These are phyloP conservation scores for Wolfiporia cocos DNA, from an alignment of 1,284 basidiomycete genomes.

Conservation along the genomic window DNA sequence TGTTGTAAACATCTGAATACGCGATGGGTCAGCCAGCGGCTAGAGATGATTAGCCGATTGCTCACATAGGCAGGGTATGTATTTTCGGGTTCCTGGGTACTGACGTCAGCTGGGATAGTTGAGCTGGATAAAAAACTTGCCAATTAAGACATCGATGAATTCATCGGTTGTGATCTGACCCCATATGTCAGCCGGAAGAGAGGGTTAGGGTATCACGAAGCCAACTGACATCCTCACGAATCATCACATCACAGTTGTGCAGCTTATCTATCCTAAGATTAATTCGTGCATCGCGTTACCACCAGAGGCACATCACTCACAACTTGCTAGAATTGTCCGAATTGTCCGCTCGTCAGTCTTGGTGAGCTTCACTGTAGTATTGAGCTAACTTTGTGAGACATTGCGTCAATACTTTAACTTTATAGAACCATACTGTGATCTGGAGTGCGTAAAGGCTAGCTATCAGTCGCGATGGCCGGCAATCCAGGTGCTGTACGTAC, in stretches of 20 bases:
- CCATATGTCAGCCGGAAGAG: too few relatives aligned
- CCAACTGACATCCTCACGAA: constrained; percentile 89
- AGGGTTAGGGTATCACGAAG: too few relatives aligned
- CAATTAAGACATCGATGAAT: constrained; percentile 95
- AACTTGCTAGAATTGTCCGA: constrained; percentile 83
- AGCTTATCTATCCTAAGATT: constrained; percentile 52
- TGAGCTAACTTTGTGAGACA: too few relatives aligned
- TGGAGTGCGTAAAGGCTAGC: constrained; percentile 16
- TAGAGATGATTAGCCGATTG: constrained; percentile 8
- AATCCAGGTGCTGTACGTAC: constrained; percentile 40
- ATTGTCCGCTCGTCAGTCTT: constrained; percentile 95
- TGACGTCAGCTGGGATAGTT: constrained; percentile 7
- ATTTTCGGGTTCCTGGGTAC: constrained; percentile 79
- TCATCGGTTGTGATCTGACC: constrained; percentile 89
- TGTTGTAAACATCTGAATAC: constrained; percentile 95
- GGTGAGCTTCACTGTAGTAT: constrained; percentile 87
- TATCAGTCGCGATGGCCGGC: not conserved
- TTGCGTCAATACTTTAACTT: too few relatives aligned
- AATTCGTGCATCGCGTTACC: constrained; percentile 3
- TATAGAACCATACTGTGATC: constrained; percentile 43
- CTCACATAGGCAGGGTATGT: constrained; percentile 84
- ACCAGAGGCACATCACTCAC: constrained; percentile 36
- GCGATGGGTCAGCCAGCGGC: constrained; percentile 5
- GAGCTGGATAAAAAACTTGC: constrained; percentile 28
- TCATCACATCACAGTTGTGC: constrained; percentile 96